Conservation (phyloP, 352 stramenopile species). For the Pilasporangium apinafurcum region DNA sequence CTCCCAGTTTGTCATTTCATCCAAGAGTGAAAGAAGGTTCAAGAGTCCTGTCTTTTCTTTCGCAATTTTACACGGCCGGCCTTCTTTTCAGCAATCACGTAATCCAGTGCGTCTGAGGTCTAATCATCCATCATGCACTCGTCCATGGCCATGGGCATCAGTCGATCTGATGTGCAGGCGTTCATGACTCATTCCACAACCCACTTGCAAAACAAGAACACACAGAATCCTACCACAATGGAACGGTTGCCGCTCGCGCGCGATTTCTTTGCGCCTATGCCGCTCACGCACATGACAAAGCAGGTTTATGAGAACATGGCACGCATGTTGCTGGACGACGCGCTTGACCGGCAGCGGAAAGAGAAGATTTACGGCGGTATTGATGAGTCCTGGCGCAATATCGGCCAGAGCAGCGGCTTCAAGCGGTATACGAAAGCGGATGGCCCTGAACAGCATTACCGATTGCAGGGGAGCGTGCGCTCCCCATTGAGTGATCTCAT, state of each 20-base stretch:
- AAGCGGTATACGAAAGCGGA: conserved; percentile 52
- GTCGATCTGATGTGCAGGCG: conserved; percentile 5
- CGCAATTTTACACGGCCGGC: too few relatives aligned
- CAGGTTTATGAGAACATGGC: conserved; percentile 33
- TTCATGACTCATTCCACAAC: conserved; percentile 4
- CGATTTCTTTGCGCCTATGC: conserved; percentile 36
- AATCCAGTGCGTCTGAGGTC: too few relatives aligned
- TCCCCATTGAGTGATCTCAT: conserved; percentile 53
- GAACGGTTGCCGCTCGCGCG: conserved; percentile 36
- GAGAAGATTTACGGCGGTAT: conserved; percentile 32
- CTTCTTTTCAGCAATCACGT: too few relatives aligned
- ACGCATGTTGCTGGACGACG: conserved; percentile 34
- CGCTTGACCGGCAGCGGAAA: conserved; percentile 24
- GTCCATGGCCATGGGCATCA: conserved; percentile 7
- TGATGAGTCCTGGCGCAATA: conserved; percentile 53
- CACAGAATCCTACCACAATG: too few relatives aligned
- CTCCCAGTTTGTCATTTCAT: too few relatives aligned
- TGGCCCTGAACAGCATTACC: conserved; percentile 36
- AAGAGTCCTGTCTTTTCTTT: too few relatives aligned
- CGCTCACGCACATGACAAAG: conserved; percentile 20
- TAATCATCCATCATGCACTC: too few relatives aligned
- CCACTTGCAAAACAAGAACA: too few relatives aligned
- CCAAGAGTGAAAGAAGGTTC: too few relatives aligned
- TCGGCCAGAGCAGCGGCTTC: conserved; percentile 38
- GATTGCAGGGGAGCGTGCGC: conserved; percentile 46